Evolutionary conservation across 176 grass and related monocot genomes (phyloP).

Genomic region (Eleusine indica): DNA sequence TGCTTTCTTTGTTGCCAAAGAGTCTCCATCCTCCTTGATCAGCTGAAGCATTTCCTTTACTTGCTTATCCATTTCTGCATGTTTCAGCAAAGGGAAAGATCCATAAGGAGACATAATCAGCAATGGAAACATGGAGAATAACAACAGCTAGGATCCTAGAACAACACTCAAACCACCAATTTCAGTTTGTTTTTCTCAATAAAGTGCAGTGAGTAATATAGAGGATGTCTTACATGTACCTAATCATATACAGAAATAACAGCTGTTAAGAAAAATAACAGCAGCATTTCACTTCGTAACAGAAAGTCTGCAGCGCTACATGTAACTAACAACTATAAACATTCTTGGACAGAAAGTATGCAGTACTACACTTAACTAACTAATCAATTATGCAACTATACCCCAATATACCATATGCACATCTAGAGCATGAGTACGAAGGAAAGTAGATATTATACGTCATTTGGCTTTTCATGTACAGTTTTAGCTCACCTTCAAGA

Average conservation of each 20-base stretch:
- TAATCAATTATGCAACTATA: conserved; percentile 2
- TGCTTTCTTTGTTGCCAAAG: conserved; percentile 83
- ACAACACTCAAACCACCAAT: background rate
- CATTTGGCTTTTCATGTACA: background rate
- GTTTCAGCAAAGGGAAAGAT: conserved; percentile 36
- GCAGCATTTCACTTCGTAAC: background rate
- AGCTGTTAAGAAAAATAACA: conserved; percentile 11
- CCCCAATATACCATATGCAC: background rate
- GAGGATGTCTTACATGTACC: background rate
- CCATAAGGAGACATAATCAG: background rate
- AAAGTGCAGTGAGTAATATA: background rate
- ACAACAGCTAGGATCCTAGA: background rate
- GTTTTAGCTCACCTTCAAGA: conserved; percentile 56
- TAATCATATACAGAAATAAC: background rate
- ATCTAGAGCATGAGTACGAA: conserved; percentile 10
- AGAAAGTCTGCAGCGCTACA: no score
- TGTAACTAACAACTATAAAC: background rate
- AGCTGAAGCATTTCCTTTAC: conserved; percentile 94
- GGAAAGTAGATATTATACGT: background rate
- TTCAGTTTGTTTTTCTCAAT: background rate
- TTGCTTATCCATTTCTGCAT: conserved; percentile 82
- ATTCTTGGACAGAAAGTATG: background rate
- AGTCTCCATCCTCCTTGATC: conserved; percentile 90
- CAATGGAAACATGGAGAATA: background rate
- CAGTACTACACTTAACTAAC: no score